Evolutionary conservation across 2,329 filamentous ascomycete genomes (phyloP), one percentile per base, ranked within the genome.

Genomic region (Fonsecaea monophora): DNA sequence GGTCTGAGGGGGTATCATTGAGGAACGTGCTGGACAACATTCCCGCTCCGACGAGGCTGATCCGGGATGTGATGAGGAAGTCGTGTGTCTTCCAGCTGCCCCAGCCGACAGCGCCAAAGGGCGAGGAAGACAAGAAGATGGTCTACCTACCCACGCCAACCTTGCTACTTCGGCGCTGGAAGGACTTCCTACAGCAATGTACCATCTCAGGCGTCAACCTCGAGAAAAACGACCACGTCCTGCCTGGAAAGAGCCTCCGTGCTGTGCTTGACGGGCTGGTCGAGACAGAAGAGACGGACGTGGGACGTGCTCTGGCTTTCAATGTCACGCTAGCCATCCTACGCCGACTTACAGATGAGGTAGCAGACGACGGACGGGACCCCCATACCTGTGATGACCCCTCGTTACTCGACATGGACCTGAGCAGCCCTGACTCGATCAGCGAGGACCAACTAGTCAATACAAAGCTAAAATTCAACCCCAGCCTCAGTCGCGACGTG

Each of bases 121-220:
- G 34, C 21, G 21, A 42, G 10, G 4, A n/a, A 30, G 15, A 15
- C 5, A 37, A 45, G 30, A 13, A 30, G 30, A 13, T 10, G 18
- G 45, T 56, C 7, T 70, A 68, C 37, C 61, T 70, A 21, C 67
- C 68, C 7, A 59, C 53, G 15, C 30, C 68, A 15, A n/a, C 38
- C 12, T 37, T 68, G n/a, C 56, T 73, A 7, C 63, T 73, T 13
- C 57, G 62, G n/a, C 60, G 64, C 10, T 73, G 71, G 71, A 64
- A 50, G 37, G 56, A 60, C 15, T 65, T 71, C 45, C 34, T 67
- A 13, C 67, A 71, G 40, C 60, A 65, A 37, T 70, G 67, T 56
- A 53, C 56, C 18, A 68, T 70, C 38, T 61, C 57, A 34, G 57
- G 56, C 0, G n/a, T 64, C 34, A 50, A 63, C 8, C 48, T 70